These are phyloP conservation scores for Sarcodon aspratus DNA, from an alignment of 768 basidiomycete genomes.

Conservation along the genomic window DNA sequence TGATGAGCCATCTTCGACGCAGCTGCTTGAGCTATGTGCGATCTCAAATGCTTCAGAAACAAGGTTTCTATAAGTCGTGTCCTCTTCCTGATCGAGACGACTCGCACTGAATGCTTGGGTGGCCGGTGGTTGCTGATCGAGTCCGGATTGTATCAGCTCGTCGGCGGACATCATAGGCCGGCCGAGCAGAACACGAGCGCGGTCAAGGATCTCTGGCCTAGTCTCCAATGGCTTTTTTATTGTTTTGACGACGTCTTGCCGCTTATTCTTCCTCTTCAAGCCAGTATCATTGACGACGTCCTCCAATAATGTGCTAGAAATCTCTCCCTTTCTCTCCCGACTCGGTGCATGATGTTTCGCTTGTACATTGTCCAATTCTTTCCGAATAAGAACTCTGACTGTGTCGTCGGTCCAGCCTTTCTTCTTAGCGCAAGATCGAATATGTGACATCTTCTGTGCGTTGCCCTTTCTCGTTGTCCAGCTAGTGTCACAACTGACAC, in stretches of 20 bases:
- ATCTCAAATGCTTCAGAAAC: not conserved
- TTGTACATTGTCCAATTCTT: constrained; percentile 26
- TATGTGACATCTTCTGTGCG: constrained; percentile 53
- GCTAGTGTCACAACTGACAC: constrained; percentile 48
- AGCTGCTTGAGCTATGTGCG: constrained; percentile 5
- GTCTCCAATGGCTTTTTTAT: constrained; percentile 36
- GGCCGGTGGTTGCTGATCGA: constrained; percentile 2
- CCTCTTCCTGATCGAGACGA: constrained; percentile 4
- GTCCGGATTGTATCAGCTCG: not conserved
- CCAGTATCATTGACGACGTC: constrained; percentile 34
- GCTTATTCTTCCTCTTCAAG: constrained; percentile 33
- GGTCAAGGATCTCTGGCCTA: constrained; percentile 28
- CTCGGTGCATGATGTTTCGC: constrained; percentile 6
- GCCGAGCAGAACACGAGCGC: constrained; percentile 24
- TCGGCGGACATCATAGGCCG: constrained; percentile 4
- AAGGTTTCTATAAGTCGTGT: not conserved
- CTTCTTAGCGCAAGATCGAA: constrained; percentile 60
- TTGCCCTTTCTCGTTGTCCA: constrained; percentile 67
- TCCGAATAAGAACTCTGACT: constrained; percentile 35
- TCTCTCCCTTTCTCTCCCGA: constrained; percentile 15
- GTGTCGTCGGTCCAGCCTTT: constrained; percentile 41
- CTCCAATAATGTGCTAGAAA: constrained; percentile 35
- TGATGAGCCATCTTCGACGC: constrained; percentile 1
- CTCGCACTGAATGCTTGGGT: constrained; percentile 16
- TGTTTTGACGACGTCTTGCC: constrained; percentile 25